Evolutionary conservation across 495 filamentous ascomycete genomes (phyloP).

Genomic region (Cenococcum geophilum): DNA sequence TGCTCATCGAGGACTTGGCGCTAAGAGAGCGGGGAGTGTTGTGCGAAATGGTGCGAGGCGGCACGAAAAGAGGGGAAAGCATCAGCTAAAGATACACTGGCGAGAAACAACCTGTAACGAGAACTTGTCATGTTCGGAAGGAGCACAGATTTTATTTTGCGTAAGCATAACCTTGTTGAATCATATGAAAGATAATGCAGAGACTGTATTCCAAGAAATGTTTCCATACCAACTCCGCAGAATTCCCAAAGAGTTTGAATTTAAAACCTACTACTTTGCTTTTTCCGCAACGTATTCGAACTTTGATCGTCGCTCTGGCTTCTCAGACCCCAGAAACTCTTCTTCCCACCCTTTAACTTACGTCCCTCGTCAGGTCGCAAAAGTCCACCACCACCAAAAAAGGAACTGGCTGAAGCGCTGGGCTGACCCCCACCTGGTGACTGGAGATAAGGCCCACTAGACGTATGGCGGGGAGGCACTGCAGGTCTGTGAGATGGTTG

Average conservation of each 20-base stretch:
- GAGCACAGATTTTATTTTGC: too few species aligned
- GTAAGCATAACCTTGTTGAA: too few species aligned
- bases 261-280: slow-evolving; percentile 35
- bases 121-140: too few species aligned
- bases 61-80: neutral
- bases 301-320: slow-evolving; percentile 18
- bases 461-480: slow-evolving; percentile 5
- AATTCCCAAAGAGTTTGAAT: too few species aligned
- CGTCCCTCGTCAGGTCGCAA: slow-evolving; percentile 12
- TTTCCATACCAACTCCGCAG: too few species aligned
- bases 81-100: too few species aligned
- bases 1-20: slow-evolving; percentile 17
- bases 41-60: neutral
- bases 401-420: slow-evolving; percentile 19
- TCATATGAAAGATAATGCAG: too few species aligned
- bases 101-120: too few species aligned
- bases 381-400: slow-evolving; percentile 23
- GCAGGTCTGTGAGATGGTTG: slow-evolving; percentile 8
- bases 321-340: slow-evolving; percentile 39
- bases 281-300: slow-evolving; percentile 24
- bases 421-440: slow-evolving; percentile 4
- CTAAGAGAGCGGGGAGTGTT: neutral
- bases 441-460: slow-evolving; percentile 27
- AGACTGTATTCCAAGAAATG: too few species aligned
- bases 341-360: slow-evolving; percentile 31